Base-by-base conservation (phyloP, 2,329 filamentous ascomycete genomes). In the Pseudogymnoascus sp. region DNA sequence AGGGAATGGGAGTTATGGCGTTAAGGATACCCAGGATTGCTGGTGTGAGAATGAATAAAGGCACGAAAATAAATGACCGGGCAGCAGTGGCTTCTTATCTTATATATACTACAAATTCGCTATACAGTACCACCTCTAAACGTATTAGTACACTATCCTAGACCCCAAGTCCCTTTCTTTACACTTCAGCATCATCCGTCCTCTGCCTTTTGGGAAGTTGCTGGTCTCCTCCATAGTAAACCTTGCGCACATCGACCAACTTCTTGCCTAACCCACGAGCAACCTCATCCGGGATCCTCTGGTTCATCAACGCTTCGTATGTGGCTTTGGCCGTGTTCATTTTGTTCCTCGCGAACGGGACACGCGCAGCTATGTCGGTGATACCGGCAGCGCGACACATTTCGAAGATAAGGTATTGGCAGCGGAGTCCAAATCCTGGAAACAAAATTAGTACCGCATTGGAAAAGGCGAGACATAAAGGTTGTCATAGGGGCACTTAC, bases 311-410 rank as follows among this genome's bases (percentile, higher is more conserved):
- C 4, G 93, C 93, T 75, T 93, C 76, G 77, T 90, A 90, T 42
- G 91, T 84, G 12, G 95, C 95, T 80, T 97, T 97, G 78, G 96
- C 89, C 16, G 93, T 91, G 81, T 99, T 99, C 92, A 97, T 96
- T 69, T 92, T 91, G 81, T 96, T 97, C 72, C 93, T 86, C 66
- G 91, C 91, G 53, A 93, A 89, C 38, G 88, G 87, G 66, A 96
- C 93, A 69, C 84, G 84, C 59, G 91, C 93, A 14, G 92, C 84
- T 36, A 99, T 84, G 75, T 99, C 95, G 67, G 88, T 82, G 72
- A 99, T 91, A 68, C 95, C 95, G 42, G 87, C 89, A 59, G 88
- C 87, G 67, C 91, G 89, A 73, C 90, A 93, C 81, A 99, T 92
- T 76, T 99, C 93, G 77, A 93, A 97, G 75, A 99, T 93, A 68